These are phyloP conservation scores for Naganishia friedmannii DNA, from an alignment of 768 basidiomycete genomes.

Conservation along the genomic window DNA sequence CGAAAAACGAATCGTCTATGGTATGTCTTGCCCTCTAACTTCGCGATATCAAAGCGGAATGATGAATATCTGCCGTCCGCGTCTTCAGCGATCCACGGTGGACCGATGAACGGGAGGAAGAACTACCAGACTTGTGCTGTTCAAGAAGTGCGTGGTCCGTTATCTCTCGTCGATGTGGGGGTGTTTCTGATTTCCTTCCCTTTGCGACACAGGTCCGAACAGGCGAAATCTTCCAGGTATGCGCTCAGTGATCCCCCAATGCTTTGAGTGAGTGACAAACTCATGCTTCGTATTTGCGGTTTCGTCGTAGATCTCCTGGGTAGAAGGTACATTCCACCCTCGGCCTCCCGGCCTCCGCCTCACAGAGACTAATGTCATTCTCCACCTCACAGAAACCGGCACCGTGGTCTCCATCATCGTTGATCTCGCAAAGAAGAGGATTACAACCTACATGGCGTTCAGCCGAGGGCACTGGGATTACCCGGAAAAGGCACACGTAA, in stretches of 20 bases:
- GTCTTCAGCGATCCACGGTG: slow-evolving; percentile 2
- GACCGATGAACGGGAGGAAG: slow-evolving; percentile 32
- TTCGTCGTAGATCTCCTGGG: slow-evolving; percentile 32
- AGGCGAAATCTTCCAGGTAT: slow-evolving; percentile 31
- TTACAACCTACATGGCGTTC: slow-evolving; percentile 34
- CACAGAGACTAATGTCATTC: too few relatives aligned
- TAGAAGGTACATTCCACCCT: slow-evolving; percentile 8
- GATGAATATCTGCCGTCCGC: not conserved
- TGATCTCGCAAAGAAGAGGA: slow-evolving; percentile 28
- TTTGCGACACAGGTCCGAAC: slow-evolving; percentile 13
- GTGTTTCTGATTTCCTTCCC: not conserved
- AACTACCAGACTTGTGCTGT: slow-evolving; percentile 32
- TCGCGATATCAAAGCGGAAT: not conserved
- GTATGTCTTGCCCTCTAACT: not conserved
- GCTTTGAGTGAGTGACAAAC: not conserved
- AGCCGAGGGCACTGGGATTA: slow-evolving; percentile 32
- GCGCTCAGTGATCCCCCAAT: not conserved
- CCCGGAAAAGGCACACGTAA: slow-evolving; percentile 27
- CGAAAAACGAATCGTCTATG: slow-evolving; percentile 28
- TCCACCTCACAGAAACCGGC: slow-evolving; percentile 31
- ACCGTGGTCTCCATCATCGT: slow-evolving; percentile 33
- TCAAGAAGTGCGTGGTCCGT: slow-evolving; percentile 22
- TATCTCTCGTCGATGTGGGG: not conserved
- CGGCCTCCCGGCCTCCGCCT: not conserved
- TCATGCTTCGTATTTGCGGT: not conserved